Evolutionary conservation across 129 eudicot genomes (phyloP).

Genomic region (Pseudognaphalium luteoalbum): DNA sequence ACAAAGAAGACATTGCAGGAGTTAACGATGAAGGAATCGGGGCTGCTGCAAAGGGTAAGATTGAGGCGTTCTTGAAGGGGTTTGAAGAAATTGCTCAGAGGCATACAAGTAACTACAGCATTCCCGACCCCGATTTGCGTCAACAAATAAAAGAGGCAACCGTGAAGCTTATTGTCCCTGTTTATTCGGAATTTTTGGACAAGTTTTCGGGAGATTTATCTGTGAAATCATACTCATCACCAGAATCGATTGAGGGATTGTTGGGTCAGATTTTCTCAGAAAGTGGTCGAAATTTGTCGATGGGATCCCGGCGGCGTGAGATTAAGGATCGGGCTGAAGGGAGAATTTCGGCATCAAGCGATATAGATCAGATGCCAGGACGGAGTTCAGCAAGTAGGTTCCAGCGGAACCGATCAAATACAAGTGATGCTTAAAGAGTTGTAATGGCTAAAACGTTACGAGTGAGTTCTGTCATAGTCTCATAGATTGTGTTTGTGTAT

Average conservation of each 20-base stretch:
- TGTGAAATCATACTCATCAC: conserved; percentile 41
- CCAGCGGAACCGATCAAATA: conserved; percentile 43
- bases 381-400: conserved; percentile 33
- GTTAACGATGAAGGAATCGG: conserved; percentile 36
- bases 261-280: conserved; percentile 45
- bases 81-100: conserved; percentile 55
- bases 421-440: conserved; percentile 41
- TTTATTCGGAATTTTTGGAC: conserved; percentile 51
- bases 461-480: conserved; percentile 11
- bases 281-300: conserved; percentile 26
- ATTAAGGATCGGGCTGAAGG: conserved; percentile 38
- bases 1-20: conserved; percentile 45
- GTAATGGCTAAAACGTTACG: background rate
- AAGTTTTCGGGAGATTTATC: conserved; percentile 36
- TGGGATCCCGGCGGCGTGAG: conserved; percentile 33
- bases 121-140: conserved; percentile 69
- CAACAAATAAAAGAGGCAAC: conserved; percentile 70
- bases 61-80: conserved; percentile 58
- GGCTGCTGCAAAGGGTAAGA: conserved; percentile 37
- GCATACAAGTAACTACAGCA: conserved; percentile 51
- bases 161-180: conserved; percentile 61
- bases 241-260: conserved; percentile 46
- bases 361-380: conserved; percentile 30
- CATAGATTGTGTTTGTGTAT: conserved; percentile 20
- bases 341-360: conserved; percentile 45